Evolutionary conservation across 176 grass and related monocot genomes (phyloP), one percentile per base, ranked within the genome.

Genomic region (Cocos nucifera): DNA sequence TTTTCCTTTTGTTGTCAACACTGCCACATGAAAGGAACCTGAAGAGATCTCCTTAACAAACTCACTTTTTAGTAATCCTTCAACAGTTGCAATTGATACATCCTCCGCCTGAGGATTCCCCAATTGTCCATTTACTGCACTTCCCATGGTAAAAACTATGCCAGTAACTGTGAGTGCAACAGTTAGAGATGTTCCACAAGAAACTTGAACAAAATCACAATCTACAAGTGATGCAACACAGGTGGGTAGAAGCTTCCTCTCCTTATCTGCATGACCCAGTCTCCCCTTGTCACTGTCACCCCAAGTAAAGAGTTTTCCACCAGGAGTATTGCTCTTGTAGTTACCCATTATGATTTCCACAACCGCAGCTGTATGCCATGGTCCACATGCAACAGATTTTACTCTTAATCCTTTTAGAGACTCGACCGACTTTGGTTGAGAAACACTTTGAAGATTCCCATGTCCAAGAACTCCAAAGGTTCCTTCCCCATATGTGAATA

Each of bases 381-480:
- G 92, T 56, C 92, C 87, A 44, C 92, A 97, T 35, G 92, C 87
- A 29, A 80, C 80, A 3, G 77, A 97, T 71, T 80, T 91, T 52
- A 91, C 83, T 73, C 56, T 71, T 56, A 77, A 63, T 18, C 87
- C 92, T 78, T 90, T 97, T 17, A 97, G 81, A 53, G 70, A 87
- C 54, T 88, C 81, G 17, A 96, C 87, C 74, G 82, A 78, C 77
- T 85, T 91, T 25, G 87, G 92, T 54, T 39, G 82, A 69, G 73
- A 50, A 80, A 85, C 50, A 80, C 81, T 78, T 63, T 80, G 75
- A 3, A 69, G 70, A 77, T 88, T 64, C 22, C 87, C 92, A 58
- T 97, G 92, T 24, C 92, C 92, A 66, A 97, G 92, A 77, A 97
- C 80, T 44, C 87, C 92, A 74, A 97, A 97, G 69, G 87, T 91